These are phyloP conservation scores for Strigomonas culicis DNA, from an alignment of 208 protist species.

Conservation along the genomic window DNA sequence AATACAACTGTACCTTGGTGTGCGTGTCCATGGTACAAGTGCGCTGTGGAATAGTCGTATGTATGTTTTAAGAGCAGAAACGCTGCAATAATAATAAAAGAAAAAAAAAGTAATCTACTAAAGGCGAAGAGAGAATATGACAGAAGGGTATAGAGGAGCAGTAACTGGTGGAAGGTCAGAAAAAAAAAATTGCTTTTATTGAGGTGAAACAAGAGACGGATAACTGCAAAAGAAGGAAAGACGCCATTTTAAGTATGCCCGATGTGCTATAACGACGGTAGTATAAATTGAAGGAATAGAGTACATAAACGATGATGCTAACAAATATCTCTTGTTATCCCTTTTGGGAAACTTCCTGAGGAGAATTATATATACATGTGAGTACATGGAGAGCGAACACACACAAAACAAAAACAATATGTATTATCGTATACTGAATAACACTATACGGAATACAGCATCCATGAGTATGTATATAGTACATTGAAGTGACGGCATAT, in stretches of 20 bases:
- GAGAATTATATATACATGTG: no score
- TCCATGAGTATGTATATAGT: not conserved
- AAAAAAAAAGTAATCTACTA: not conserved
- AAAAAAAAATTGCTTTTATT: not conserved
- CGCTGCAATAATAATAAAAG: not conserved
- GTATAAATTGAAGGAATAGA: no score
- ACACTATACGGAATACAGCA: not conserved
- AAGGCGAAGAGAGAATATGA: not conserved
- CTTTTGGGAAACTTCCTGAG: no score
- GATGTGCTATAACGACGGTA: no score
- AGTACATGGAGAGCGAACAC: not conserved
- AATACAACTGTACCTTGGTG: slow-evolving; percentile 28
- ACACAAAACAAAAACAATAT: not conserved
- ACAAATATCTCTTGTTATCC: no score
- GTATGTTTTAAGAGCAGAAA: not conserved
- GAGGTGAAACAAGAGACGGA: not conserved
- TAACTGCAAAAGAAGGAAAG: not conserved
- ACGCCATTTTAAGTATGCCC: no score
- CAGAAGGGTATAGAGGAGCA: not conserved
- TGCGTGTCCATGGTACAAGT: not conserved
- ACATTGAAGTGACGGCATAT: not conserved
- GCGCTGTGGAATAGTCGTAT: no score
- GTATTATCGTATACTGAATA: not conserved
- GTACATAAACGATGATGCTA: no score
- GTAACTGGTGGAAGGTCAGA: not conserved